phyloP scores from a whole-genome alignment of 305 asterid genomes.

The Fraxinus albicans region DNA sequence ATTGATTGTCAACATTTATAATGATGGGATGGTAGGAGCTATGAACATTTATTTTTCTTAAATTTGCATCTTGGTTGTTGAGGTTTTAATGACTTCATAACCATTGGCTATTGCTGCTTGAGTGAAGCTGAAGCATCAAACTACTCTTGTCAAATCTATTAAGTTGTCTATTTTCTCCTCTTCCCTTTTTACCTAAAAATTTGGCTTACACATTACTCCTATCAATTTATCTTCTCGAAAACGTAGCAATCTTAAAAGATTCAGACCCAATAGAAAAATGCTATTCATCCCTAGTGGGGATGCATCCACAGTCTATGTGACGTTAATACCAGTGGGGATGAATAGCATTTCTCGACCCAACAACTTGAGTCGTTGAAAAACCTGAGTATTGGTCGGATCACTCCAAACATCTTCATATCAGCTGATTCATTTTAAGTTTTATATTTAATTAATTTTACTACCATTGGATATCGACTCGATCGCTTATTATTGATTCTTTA shows the following conservation, averaged over 20 bases:
- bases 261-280: background rate
- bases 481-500: background rate
- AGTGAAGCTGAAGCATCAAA: constrained; percentile 5
- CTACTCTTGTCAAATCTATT: background rate
- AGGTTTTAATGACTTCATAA: constrained; percentile 19
- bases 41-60: background rate
- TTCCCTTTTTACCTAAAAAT: background rate
- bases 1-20: background rate
- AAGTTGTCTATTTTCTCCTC: background rate
- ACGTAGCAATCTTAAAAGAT: background rate
- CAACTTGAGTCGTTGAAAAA: too few species aligned
- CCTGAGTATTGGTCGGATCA: too few species aligned
- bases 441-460: background rate
- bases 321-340: too few species aligned
- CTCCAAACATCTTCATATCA: too few species aligned
- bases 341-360: too few species aligned
- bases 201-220: background rate
- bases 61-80: constrained; percentile 26
- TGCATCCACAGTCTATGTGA: too few species aligned
- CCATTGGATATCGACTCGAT: background rate
- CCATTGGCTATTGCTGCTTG: background rate
- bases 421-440: background rate
- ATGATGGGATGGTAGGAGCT: background rate
- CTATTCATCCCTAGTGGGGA: too few species aligned
- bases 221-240: background rate